Evolutionary conservation across 2,329 filamentous ascomycete species (phyloP), one percentile per base, ranked within the genome.

Genomic region (Penicillium janthinellum): DNA sequence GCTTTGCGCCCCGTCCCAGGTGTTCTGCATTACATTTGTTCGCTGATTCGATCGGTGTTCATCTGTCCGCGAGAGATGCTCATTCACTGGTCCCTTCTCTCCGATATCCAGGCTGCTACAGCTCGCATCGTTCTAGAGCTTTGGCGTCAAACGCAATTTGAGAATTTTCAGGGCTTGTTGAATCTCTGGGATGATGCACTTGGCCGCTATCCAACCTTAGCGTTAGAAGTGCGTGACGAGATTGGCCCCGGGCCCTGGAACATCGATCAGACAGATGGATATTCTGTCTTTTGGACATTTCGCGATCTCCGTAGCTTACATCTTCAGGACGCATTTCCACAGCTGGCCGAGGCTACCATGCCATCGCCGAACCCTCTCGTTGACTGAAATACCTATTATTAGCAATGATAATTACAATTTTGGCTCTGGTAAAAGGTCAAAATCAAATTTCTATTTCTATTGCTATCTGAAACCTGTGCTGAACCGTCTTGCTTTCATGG

Each of bases 231-330:
- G 20, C 50, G 50, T 5, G 37, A 42, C 5, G 50, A 53, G 22
- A 53, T 53, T 41, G 50, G 50, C 6, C 25, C 50, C 8, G 50
- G 50, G 25, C 50, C 50, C 20, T 53, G 50, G 50, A 53, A 35
- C 28, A 53, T 53, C 37, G 50, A 53, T 42, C 50, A 53, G 37
- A 53, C 50, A 5, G 50, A 53, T 15, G 50, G 50, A 4, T 53
- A 53, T 41, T 53, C 50, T 17, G 50, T 53, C 5, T 53, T 53
- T n/a, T 53, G 50, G 50, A 53, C 50, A 4, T 53, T 53, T 28
- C 50, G 50, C 50, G 50, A 53, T 42, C 50, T 53, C 28, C 50
- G 50, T 31, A 53, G 50, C 34, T 53, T 53, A 28, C 50, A 53
- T 42, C 50, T 53, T 17, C 34, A 53, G 31, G 50, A 53, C 28